Evolutionary conservation across 2,329 filamentous ascomycete species (phyloP), one percentile per base, ranked within the genome.

Genomic region (Hymenoscyphus scutula): DNA sequence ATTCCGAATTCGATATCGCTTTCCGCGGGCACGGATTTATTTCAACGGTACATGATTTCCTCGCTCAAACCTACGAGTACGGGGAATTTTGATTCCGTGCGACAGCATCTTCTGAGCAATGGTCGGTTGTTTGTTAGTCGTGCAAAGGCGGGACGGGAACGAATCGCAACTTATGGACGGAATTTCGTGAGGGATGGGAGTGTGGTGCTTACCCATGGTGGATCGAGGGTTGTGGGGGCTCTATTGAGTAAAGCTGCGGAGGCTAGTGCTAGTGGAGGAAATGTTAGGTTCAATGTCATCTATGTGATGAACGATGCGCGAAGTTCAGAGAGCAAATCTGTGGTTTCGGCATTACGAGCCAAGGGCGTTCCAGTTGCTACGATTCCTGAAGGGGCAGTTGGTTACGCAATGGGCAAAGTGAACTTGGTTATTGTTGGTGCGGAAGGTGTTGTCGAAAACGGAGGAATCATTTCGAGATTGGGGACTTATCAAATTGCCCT

Each of bases 391-490:
- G 86, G 87, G 5, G 89, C 89, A 2, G 86, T 92, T 8, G 92
- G 91, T 37, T 93, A 96, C 74, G 87, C 89, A 51, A 84, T 98
- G 76, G 82, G 84, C 17, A 87, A 86, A 74, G 88, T 95, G 15
- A 86, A 92, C 72, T 78, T 85, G 71, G 81, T 89, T 7, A 80
- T 90, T 58, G 83, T 88, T 10, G 87, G 87, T 55, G 84, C 86
- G 78, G 94, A 98, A 76, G 93, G 92, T 48, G 92, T 98, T 17
- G 91, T 96, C 23, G 91, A 96, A 73, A 96, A 97, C 73, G 95
- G 95, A 57, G 94, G 94, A 41, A 89, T 98, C 69, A 91, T 99
- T 69, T 94, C 90, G 27, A 82, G 93, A 56, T 84, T 98, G 77
- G 94, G 94, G 59, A 87, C 84, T 2, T 94, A 91, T 70, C 92